Evolutionary conservation across 805 yeast genomes (phyloP).

Genomic region (Pichia rugopelliculosa): DNA sequence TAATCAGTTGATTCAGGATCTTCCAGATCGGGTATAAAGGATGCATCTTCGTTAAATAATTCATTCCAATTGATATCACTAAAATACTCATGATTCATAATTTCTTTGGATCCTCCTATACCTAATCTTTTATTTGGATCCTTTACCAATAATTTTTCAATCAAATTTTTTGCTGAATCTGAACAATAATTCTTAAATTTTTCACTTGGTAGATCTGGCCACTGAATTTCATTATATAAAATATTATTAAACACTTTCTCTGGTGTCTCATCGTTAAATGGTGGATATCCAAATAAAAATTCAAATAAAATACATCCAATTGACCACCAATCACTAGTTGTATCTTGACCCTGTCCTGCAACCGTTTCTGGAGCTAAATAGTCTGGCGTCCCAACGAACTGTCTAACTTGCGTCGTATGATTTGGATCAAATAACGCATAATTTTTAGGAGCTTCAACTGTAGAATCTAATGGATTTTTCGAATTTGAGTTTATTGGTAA

Average conservation of each 20-base stretch:
- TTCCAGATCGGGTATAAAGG: slow-evolving; percentile 73
- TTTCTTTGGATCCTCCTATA: slow-evolving; percentile 68
- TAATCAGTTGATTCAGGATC: slow-evolving; percentile 87
- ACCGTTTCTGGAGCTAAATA: slow-evolving; percentile 96
- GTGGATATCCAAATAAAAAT: slow-evolving; percentile 87
- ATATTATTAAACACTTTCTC: slow-evolving; percentile 79
- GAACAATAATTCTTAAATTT: slow-evolving; percentile 48
- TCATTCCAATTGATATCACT: slow-evolving; percentile 64
- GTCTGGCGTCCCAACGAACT: slow-evolving; percentile 95
- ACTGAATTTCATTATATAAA: slow-evolving; percentile 61
- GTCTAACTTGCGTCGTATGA: slow-evolving; percentile 39
- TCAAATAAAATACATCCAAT: slow-evolving; percentile 94
- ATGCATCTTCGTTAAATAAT: slow-evolving; percentile 62
- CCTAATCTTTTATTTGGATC: slow-evolving; percentile 72
- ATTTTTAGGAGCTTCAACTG: slow-evolving; percentile 25
- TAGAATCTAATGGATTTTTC: not conserved
- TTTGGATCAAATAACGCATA: slow-evolving; percentile 70
- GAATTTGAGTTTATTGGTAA: slow-evolving; percentile 31
- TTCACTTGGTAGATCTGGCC: slow-evolving; percentile 66
- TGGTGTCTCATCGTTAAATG: slow-evolving; percentile 80
- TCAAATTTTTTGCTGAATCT: slow-evolving; percentile 67
- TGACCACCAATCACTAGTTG: slow-evolving; percentile 98
- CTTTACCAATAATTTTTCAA: slow-evolving; percentile 50
- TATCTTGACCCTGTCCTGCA: slow-evolving; percentile 73
- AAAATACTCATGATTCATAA: slow-evolving; percentile 74